Evolutionary conservation across 352 stramenopile species (phyloP), one percentile per base, ranked within the genome.

Genomic region (Pilasporangium apinafurcum): DNA sequence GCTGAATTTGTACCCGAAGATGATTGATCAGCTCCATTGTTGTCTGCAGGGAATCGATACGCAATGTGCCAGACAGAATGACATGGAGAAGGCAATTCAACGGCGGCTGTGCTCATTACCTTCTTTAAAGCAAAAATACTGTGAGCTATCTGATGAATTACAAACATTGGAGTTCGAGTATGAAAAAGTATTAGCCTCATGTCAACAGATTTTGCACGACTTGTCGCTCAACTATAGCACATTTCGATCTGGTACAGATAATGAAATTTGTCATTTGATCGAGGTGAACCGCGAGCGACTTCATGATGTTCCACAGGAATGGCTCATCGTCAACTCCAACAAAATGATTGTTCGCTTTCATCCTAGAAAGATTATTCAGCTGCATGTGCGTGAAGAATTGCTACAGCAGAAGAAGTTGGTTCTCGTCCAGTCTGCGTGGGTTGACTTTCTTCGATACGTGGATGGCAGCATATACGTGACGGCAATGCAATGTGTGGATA

Each of bases 281-380:
- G 12, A 14, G 6, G 38, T 54, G 25, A 34, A 37, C 16, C 47
- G 39, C 13, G 47, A 49, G 8, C 18, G 25, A 25, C 37, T 54
- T 10, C 35, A 21, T 9, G 8, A 37, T 8, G 61, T 79, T 24
- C 63, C 68, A 1, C 25, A 42, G 22, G 53, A 49, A 18, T 82
- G 68, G 68, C 45, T 76, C 9, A 34, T 73, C 14, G 56, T 82
- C 5, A 77, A 70, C 21, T 74, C 68, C 4, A 82, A 54, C 0
- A 69, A 65, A 40, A 56, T 61, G 8, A 3, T 71, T 12, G 56
- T 79, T 26, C 62, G 68, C 0, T 78, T 67, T 22, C 62, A 74
- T 18, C 49, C 65, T 3, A 61, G 57, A 13, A 55, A 62, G 41
- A 60, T 76, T 8, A 37, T 67, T 18, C 49, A 59, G 35, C 51